Base-by-base conservation (phyloP, 129 eudicot species). In the Solidago caesia region DNA sequence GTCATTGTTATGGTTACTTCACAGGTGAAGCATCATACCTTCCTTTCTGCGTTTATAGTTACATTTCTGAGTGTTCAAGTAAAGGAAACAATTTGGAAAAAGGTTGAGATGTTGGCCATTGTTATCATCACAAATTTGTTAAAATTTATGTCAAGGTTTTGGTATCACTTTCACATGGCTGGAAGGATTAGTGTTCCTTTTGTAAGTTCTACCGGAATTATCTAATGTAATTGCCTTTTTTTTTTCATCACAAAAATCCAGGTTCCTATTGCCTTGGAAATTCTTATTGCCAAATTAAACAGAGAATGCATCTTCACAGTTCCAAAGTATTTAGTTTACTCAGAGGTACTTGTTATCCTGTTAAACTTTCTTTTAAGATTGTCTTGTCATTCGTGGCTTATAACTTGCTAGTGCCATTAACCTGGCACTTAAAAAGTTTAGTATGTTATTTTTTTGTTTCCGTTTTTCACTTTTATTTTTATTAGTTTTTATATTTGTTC, bases 201-300 rank as follows among this genome's bases (percentile, higher is more conserved):
- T 53, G 59, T 21, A 14, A 53, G 59, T 11, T 53, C 59, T 14
- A 2, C 6, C 5, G 14, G 16, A 53, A 13, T 61, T 45, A 39
- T 25, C 9, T 63, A 14, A 70, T 42, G 16, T 51, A 45, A 65
- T 63, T 41, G 47, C 29, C n/a, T 67, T 64, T 45, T 72, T 42
- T 72, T 44, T 44, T 26, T 16, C 21, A 21, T 0, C 21, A 47
- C 76, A 66, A 69, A 56, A 68, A 29, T 33, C 39, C 77, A 94
- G 99, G 86, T 91, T 58, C 96, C 89, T 5, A 78, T 8, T 77
- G 88, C 96, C 77, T 91, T 91, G 94, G 96, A 95, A 15, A 82
- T 91, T 78, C 80, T 91, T 72, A 82, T 95, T 74, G 97, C 99
- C 12, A 85, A 91, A 72, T 79, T 95, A 81, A 92, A 95, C 84